phyloP scores from a whole-genome alignment of 2,329 filamentous ascomycete genomes.

The Bipolaris gigantea region DNA sequence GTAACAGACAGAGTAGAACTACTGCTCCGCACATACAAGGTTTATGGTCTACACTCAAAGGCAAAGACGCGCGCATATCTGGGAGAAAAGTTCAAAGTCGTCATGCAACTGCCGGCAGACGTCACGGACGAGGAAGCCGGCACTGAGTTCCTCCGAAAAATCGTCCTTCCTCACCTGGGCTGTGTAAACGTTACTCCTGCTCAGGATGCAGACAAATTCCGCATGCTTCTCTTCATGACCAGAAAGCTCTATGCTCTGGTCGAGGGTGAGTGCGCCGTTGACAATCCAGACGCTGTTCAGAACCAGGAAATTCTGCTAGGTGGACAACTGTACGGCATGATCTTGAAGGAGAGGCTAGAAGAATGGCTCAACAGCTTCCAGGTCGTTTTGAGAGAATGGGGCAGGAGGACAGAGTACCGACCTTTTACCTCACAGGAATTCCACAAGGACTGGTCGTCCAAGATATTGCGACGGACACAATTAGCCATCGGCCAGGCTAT shows the following conservation, averaged over 20 bases:
- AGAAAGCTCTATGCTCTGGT: constrained; percentile 92
- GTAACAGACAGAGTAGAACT: constrained; percentile 93
- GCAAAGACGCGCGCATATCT: constrained; percentile 82
- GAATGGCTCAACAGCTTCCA: constrained; percentile 77
- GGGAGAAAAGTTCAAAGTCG: constrained; percentile 86
- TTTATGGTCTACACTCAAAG: constrained; percentile 80
- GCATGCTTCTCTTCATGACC: constrained; percentile 92
- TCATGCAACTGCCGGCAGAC: constrained; percentile 80
- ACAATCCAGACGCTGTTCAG: constrained; percentile 95
- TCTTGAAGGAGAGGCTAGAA: constrained; percentile 91
- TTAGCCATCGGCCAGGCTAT: constrained; percentile 85
- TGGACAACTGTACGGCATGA: constrained; percentile 91
- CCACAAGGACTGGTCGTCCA: constrained; percentile 72
- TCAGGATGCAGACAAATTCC: constrained; percentile 90
- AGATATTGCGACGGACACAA: constrained; percentile 78
- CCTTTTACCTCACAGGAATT: constrained; percentile 78
- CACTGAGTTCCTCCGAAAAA: constrained; percentile 83
- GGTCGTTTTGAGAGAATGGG: constrained; percentile 58
- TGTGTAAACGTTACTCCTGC: constrained; percentile 79
- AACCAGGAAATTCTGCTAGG: constrained; percentile 94
- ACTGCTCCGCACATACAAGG: constrained; percentile 88
- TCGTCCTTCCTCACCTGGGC: constrained; percentile 90
- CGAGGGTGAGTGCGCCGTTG: constrained; percentile 86
- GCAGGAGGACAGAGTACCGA: constrained; percentile 53
- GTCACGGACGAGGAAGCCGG: constrained; percentile 88